phyloP scores from a whole-genome alignment of 2,329 filamentous ascomycete species.

The Fusarium subtropicale region DNA sequence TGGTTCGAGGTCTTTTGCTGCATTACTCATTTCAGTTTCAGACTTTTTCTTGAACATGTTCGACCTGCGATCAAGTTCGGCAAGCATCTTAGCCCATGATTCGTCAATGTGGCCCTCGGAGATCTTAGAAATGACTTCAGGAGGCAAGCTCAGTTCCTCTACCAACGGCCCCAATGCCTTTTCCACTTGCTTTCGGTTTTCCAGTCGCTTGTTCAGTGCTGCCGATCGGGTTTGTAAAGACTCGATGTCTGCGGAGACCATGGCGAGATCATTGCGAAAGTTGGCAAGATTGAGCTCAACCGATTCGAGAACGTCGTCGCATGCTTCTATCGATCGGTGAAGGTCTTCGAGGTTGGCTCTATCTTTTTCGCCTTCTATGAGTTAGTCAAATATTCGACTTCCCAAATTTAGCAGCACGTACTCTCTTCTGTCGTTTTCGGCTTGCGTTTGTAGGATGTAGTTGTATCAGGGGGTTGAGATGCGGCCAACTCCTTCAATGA shows the following conservation, averaged over 20 bases:
- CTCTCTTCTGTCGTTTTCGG: constrained; percentile 78
- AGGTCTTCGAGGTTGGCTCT: constrained; percentile 89
- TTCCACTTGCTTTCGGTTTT: constrained; percentile 91
- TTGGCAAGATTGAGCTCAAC: constrained; percentile 92
- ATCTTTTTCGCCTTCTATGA: constrained; percentile 75
- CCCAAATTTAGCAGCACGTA: constrained; percentile 55
- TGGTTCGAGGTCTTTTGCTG: constrained; percentile 84
- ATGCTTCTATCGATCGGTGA: constrained; percentile 87
- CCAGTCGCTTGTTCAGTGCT: constrained; percentile 83
- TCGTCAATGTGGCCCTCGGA: constrained; percentile 91
- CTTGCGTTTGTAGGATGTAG: constrained; percentile 54
- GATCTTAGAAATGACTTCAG: constrained; percentile 84
- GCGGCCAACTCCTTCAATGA: constrained; percentile 78
- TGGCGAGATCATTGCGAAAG: constrained; percentile 92
- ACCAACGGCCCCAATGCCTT: constrained; percentile 88
- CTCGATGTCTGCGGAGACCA: constrained; percentile 95
- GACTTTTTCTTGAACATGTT: constrained; percentile 76
- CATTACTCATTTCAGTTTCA: constrained; percentile 74
- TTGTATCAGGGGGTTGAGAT: constrained; percentile 46
- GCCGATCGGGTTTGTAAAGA: constrained; percentile 88
- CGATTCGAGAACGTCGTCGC: constrained; percentile 91
- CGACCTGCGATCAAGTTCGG: constrained; percentile 84
- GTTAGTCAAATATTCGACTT: background rate
- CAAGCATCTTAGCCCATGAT: constrained; percentile 83
- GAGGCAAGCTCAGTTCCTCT: constrained; percentile 90